Evolutionary conservation across 495 filamentous ascomycete genomes (phyloP), one percentile per base, ranked within the genome.

Genomic region (Hypoxylon fuscum): DNA sequence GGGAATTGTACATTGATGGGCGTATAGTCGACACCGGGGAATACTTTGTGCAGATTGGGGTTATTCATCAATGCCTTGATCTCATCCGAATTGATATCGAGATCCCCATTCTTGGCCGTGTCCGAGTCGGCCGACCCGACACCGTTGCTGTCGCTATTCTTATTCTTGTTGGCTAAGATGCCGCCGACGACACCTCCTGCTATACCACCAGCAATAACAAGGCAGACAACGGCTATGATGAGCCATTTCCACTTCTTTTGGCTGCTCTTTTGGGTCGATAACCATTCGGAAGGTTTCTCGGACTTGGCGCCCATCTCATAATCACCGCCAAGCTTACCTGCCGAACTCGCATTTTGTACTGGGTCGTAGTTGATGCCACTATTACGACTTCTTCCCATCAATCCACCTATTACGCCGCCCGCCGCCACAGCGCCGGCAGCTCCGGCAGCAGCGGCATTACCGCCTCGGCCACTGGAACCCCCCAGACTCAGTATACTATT

Each of bases 1-100:
- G 95, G 95, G 64, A 94, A 97, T 68, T 96, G 92, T 0, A 91
- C 85, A 68, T 93, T 90, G 73, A 94, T 85, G 0, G 95, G 93
- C 0, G 94, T 98, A 70, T 98, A 98, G 74, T 97, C 95, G 62
- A 98, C 89, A n/a, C 93, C 95, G 0, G 92, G 91, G 71, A 98
- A 97, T 9, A 98, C 93, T 72, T 92, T 96, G 76, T 96, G 91
- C 11, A 98, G 80, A 59, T 91, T 74, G 0, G 74, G 60, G 72
- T 97, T 97, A 66, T 87, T 86, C 83, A 98, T 82, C 10, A 97
- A 78, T 4, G 79, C 80, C 74, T 94, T 81, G 73, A 98, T 96
- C 77, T 97, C 90, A 4, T 77, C 54, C 0, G 91, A 94, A 65
- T 96, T 76, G 70, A 84, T 86, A 69, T 83, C 72, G 12, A 96